Percentiles rank a stretch among this genome's conserved stretches.
phyloP scores from a whole-genome alignment of 805 yeast species.

The Pichia paraexigua region DNA sequence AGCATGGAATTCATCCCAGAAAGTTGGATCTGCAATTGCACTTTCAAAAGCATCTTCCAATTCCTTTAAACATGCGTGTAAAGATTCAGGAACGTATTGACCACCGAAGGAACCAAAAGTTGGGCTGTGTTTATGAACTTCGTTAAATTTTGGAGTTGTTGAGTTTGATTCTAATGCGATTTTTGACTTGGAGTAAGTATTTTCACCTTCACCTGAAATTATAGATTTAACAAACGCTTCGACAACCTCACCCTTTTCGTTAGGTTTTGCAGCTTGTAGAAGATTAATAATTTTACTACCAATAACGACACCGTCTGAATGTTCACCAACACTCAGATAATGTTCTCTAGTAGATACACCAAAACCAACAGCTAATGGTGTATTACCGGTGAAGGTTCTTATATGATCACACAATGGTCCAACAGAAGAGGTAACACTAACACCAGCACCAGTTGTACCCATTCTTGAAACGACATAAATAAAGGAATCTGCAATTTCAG shows the following conservation, averaged over 20 bases:
- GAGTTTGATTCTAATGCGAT: constrained; percentile 12
- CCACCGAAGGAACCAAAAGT: constrained; percentile 96
- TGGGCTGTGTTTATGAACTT: constrained; percentile 60
- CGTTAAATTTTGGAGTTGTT: constrained; percentile 35
- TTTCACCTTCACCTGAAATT: constrained; percentile 46
- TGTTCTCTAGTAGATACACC: constrained; percentile 95
- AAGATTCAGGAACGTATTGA: constrained; percentile 95
- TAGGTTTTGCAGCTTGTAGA: constrained; percentile 55
- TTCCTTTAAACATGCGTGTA: constrained; percentile 85
- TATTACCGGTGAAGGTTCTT: constrained; percentile 63
- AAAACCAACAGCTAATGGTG: constrained; percentile 91
- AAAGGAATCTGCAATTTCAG: constrained; percentile 88
- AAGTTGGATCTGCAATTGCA: constrained; percentile 80
- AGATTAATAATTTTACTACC: constrained; percentile 78
- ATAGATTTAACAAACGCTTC: constrained; percentile 61
- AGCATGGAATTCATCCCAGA: constrained; percentile 87
- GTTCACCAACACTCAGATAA: constrained; percentile 64
- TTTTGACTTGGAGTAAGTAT: constrained; percentile 18
- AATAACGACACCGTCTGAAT: constrained; percentile 93
- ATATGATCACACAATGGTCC: constrained; percentile 66
- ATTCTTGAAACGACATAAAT: constrained; percentile 94
- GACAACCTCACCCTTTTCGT: constrained; percentile 55
- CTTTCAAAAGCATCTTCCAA: constrained; percentile 80
- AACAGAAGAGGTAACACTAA: constrained; percentile 54
- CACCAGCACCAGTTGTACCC: constrained; percentile 94